Base-by-base conservation (phyloP, 257 asterid genomes). In the Nicotiana obtusifolia region DNA sequence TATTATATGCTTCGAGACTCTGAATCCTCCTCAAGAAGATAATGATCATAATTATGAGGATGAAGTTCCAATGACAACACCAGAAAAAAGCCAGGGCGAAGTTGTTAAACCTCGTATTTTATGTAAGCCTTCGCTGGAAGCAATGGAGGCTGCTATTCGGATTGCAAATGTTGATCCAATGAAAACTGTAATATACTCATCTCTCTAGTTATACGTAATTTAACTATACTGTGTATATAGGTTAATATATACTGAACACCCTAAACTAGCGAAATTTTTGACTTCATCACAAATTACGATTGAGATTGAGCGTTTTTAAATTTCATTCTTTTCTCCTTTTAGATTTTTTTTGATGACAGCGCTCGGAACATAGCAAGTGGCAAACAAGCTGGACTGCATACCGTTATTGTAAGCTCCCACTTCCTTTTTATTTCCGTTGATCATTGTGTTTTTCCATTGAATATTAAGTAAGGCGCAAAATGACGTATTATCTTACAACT, bases 301-400 rank as follows among this genome's bases (percentile, higher is more conserved):
- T 41, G 10, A 8, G 49, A 41, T 41, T 41, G 10, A 8, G 11
- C 49, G 2, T 41, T 3, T 3, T 11, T 41, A 2, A 56, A 56
- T 56, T 56, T 56, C 22, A n/a, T 81, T 65, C 24, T 15, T 83
- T 30, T 7, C 80, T 37, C 31, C 16, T 71, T 8, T 54, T 90
- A 95, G 98, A 77, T 95, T 62, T 95, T 95, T 90, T 95, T 95
- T 19, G 98, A 95, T 71, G 97, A 95, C 81, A 95, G 99, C 62
- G 83, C 87, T 53, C 87, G 98, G 24, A 95, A 93, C 88, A 89
- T 95, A 84, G 92, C 91, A 5, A 89, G 84, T 67, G 98, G 92
- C 30, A 95, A 92, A 88, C 86, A 88, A 66, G 95, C 93, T 7
- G 97, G 98, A 77, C 91, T 95, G 80, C 89, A 87, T 64, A 95